Conservation (phyloP, 352 stramenopile genomes). For the Globisporangium sylvaticum region DNA sequence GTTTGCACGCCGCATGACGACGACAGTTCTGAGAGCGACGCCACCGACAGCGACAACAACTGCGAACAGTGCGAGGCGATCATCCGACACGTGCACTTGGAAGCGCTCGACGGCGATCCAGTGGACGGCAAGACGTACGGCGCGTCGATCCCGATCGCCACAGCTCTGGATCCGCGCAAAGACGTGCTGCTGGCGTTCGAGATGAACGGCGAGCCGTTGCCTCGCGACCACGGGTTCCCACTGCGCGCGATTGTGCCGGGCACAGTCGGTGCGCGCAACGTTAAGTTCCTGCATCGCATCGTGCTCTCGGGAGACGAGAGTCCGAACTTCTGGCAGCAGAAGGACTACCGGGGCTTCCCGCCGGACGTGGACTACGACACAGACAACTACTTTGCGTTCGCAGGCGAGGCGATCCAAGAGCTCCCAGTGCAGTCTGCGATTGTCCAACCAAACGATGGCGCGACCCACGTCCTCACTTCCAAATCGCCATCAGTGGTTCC, state of each 20-base stretch:
- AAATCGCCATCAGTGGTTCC: constrained; percentile 39
- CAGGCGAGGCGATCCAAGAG: constrained; percentile 88
- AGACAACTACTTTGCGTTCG: constrained; percentile 80
- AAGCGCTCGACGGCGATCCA: constrained; percentile 47
- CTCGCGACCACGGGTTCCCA: constrained; percentile 93
- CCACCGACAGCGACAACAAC: constrained; percentile 11
- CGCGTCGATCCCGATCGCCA: constrained; percentile 82
- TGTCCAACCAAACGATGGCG: constrained; percentile 72
- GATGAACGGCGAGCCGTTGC: constrained; percentile 88
- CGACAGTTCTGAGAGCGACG: constrained; percentile 33
- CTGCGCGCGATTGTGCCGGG: constrained; percentile 91
- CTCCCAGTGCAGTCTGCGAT: constrained; percentile 90
- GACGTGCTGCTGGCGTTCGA: constrained; percentile 94
- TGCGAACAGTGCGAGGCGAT: constrained; percentile 18
- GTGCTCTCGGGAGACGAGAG: constrained; percentile 72
- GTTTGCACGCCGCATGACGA: constrained; percentile 35
- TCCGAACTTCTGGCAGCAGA: constrained; percentile 89
- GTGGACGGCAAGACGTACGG: constrained; percentile 44
- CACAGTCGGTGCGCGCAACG: constrained; percentile 82
- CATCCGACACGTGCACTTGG: constrained; percentile 45
- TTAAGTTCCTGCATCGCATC: constrained; percentile 93
- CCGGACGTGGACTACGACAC: constrained; percentile 82
- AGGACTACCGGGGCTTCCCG: constrained; percentile 89
- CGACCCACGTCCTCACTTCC: constrained; percentile 37
- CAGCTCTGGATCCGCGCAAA: constrained; percentile 79